Percentiles rank a stretch among this genome's conserved stretches.
phyloP scores from a whole-genome alignment of 1,139 yeast genomes.

The Geotrichum restrictum region DNA sequence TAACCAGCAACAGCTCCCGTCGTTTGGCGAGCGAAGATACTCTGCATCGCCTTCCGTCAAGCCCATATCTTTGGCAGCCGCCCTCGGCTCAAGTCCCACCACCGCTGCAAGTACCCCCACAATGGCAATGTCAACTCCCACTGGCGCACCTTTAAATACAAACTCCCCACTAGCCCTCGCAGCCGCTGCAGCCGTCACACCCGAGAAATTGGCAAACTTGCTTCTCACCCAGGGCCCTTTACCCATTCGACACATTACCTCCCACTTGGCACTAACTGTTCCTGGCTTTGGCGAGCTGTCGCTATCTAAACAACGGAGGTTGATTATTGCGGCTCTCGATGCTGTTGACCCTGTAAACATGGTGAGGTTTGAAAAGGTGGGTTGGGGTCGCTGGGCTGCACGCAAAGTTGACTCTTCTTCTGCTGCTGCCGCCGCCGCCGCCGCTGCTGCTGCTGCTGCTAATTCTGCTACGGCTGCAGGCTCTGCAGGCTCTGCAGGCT shows the following conservation, averaged over 20 bases:
- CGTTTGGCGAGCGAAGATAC: too few species aligned
- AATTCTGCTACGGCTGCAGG: background rate
- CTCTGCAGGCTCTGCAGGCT: background rate
- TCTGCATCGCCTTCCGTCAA: background rate
- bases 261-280: slow-evolving; percentile 69
- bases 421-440: background rate
- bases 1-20: too few species aligned
- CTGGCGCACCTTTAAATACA: slow-evolving; percentile 48
- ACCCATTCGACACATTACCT: slow-evolving; percentile 85
- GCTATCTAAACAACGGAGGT: slow-evolving; percentile 80
- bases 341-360: slow-evolving; percentile 58
- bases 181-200: slow-evolving; percentile 82
- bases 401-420: background rate
- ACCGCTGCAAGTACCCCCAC: background rate
- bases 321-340: slow-evolving; percentile 86
- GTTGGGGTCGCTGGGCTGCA: slow-evolving; percentile 99
- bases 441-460: background rate
- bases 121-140: background rate
- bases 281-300: slow-evolving; percentile 77
- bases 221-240: slow-evolving; percentile 75
- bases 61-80: background rate
- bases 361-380: slow-evolving; percentile 80
- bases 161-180: slow-evolving; percentile 86
- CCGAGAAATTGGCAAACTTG: slow-evolving; percentile 67
- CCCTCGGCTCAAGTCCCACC: background rate